Evolutionary conservation across 2,329 filamentous ascomycete species (phyloP), one percentile per base, ranked within the genome.

Genomic region (Fusarium proliferatum): DNA sequence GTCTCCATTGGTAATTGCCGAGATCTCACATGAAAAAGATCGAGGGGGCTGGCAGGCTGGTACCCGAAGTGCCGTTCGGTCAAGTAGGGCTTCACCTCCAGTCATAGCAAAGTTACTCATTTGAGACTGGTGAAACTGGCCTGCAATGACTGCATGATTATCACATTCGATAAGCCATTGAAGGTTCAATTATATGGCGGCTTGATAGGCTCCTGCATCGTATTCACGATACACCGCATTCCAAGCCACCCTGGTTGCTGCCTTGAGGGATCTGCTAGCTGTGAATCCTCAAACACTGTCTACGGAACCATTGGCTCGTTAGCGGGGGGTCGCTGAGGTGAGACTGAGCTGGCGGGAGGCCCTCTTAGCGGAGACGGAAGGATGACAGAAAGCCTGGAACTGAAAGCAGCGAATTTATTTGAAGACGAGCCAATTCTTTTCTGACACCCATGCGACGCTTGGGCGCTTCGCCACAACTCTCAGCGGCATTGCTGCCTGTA

Each of bases 311-410:
- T 65, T 69, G 60, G 67, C 23, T 53, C 11, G 13, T 21, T 33
- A 21, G 16, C 3, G 6, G 16, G 5, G 15, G 26, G 19, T 28
- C 26, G 67, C 62, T 71, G 71, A 73, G 42, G 71, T 74, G 62
- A 73, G 71, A 71, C 38, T 74, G 62, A 43, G 43, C 33, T 71
- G 53, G 53, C 55, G 13, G 34, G 58, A 67, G 36, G 52, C 26
- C 26, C n/a, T 21, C 9, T 38, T n/a, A 55, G 56, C 36, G 59
- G 45, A 21, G 28, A 26, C 15, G 2, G 2, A 7, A 0, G 8
- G 5, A 6, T n/a, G 51, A 41, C 23, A 55, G 28, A 41, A 55
- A 28, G 13, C 10, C 19, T n/a, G 13, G 2, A 9, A 9, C 19
- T 30, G 4, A 41, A 17, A 17, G 4, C 23, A 1, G 34, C 4